Conservation (phyloP, 2,329 filamentous ascomycete genomes). For the Ophiostoma sp. region DNA sequence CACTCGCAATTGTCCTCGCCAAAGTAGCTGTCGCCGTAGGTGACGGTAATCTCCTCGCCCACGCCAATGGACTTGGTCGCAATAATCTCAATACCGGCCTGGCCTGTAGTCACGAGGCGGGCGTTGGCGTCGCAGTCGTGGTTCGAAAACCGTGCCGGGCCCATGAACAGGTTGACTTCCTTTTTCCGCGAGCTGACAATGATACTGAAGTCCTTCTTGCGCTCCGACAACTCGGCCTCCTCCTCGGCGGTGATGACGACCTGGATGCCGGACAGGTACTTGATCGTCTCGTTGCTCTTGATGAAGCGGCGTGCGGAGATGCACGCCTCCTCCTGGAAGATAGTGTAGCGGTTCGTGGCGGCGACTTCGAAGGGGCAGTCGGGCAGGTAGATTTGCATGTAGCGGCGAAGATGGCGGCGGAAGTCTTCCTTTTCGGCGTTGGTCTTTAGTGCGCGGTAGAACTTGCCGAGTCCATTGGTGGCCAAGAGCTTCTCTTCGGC, state of each 20-base stretch:
- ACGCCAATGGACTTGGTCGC: conserved; percentile 77
- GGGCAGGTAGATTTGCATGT: conserved; percentile 87
- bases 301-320: conserved; percentile 80
- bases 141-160: conserved; percentile 93
- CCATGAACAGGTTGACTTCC: conserved; percentile 86
- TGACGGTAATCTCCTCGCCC: conserved; percentile 95
- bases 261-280: conserved; percentile 87
- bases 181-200: conserved; percentile 93
- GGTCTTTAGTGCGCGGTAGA: conserved; percentile 65
- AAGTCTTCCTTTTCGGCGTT: conserved; percentile 86
- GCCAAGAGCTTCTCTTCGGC: conserved; percentile 73
- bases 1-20: conserved; percentile 94
- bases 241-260: conserved; percentile 91
- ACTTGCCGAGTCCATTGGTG: conserved; percentile 73
- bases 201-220: conserved; percentile 93
- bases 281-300: conserved; percentile 79
- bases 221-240: conserved; percentile 75
- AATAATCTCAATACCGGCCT: conserved; percentile 87
- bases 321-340: conserved; percentile 83
- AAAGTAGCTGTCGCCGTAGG: conserved; percentile 95
- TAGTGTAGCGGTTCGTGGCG: conserved; percentile 92
- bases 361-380: conserved; percentile 92
- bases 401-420: conserved; percentile 78
- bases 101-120: conserved; percentile 76
- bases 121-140: conserved; percentile 96